These are phyloP conservation scores for Claviceps cyperi DNA, from an alignment of 2,329 filamentous ascomycete species.

Conservation along the genomic window DNA sequence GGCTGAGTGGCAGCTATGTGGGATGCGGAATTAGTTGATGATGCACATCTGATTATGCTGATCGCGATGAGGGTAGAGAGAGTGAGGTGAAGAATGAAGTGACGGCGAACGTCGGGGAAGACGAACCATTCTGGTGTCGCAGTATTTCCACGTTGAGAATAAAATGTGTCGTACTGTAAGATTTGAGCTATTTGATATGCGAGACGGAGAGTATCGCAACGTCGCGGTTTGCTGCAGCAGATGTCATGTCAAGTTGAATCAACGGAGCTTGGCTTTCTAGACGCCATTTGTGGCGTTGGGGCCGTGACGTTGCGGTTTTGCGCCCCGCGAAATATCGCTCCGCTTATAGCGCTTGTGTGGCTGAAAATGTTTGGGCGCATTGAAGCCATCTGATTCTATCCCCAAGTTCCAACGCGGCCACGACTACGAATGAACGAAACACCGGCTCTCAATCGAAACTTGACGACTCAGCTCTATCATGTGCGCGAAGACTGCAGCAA, in stretches of 20 bases:
- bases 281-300: too few species aligned
- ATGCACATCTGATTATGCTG: background rate
- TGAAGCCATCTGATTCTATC: too few species aligned
- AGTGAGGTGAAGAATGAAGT: background rate
- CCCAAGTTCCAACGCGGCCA: too few species aligned
- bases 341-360: constrained; percentile 6
- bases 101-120: background rate
- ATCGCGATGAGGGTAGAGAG: background rate
- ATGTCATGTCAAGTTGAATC: too few species aligned
- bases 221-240: background rate
- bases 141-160: background rate
- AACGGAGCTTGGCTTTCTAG: too few species aligned
- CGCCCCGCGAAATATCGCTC: constrained; percentile 16
- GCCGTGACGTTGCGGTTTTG: background rate
- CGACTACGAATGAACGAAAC: too few species aligned
- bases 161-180: background rate
- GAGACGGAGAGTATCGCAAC: background rate
- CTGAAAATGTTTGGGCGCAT: background rate
- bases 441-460: too few species aligned
- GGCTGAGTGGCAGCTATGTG: constrained; percentile 53
- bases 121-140: background rate
- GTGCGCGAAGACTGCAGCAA: background rate
- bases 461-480: too few species aligned
- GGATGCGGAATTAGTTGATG: background rate
- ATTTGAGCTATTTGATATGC: background rate